Evolutionary conservation across 768 basidiomycete genomes (phyloP).

Genomic region (Boletus rubropictus): DNA sequence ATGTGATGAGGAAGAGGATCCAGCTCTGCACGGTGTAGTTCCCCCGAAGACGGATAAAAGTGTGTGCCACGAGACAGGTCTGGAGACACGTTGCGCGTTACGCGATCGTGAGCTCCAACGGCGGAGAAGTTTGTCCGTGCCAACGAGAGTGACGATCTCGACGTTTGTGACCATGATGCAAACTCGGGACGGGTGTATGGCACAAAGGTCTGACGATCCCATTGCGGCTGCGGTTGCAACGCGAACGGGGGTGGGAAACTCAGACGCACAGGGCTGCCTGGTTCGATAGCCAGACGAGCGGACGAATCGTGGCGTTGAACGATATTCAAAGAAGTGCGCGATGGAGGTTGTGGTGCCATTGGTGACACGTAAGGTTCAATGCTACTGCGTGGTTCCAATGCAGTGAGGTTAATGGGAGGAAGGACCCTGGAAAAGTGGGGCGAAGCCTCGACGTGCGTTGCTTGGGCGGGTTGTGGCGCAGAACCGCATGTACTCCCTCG

Average conservation of each 20-base stretch:
- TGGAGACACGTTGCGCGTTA: background rate
- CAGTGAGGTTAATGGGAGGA: slow-evolving; percentile 22
- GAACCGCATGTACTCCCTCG: slow-evolving; percentile 8
- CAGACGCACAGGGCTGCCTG: slow-evolving; percentile 4
- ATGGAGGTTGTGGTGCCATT: slow-evolving; percentile 33
- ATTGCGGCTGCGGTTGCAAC: slow-evolving; percentile 61
- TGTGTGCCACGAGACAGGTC: slow-evolving; percentile 10
- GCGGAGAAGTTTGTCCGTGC: slow-evolving; percentile 19
- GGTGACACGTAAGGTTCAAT: slow-evolving; percentile 19
- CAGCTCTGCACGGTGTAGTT: slow-evolving; percentile 6
- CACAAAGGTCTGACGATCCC: slow-evolving; percentile 45
- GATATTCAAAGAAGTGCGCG: slow-evolving; percentile 13
- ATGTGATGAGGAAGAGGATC: slow-evolving; percentile 19
- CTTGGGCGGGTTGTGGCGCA: slow-evolving; percentile 9
- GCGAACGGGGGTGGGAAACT: slow-evolving; percentile 53
- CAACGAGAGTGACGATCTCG: slow-evolving; percentile 35
- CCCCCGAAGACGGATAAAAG: slow-evolving; percentile 11
- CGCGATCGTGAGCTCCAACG: slow-evolving; percentile 13
- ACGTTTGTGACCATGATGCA: slow-evolving; percentile 30
- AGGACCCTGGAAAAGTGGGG: slow-evolving; percentile 26
- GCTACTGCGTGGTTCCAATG: slow-evolving; percentile 14
- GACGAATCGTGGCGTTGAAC: slow-evolving; percentile 19
- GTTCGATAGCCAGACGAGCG: slow-evolving; percentile 15
- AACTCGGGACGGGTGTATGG: slow-evolving; percentile 35
- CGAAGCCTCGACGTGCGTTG: slow-evolving; percentile 13